Evolutionary conservation across 2,329 filamentous ascomycete genomes (phyloP).

Genomic region (Orbilia oligospora): DNA sequence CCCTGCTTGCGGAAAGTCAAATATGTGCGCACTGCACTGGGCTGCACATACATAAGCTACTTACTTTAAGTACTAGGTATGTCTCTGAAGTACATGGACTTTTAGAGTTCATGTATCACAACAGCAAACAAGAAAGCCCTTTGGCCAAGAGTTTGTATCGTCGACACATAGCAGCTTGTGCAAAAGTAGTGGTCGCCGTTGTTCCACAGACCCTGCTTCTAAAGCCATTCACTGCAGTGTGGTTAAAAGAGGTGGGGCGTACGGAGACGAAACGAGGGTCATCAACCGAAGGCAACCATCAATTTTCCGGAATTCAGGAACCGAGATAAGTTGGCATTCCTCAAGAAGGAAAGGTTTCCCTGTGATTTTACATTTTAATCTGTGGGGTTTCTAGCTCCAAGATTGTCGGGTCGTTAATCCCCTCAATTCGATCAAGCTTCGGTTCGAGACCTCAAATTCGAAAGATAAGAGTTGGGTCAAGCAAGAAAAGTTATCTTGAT

Average conservation of each 20-base stretch:
- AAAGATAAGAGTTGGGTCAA: slow-evolving; percentile 4
- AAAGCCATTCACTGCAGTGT: slow-evolving; percentile 21
- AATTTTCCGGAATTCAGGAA: slow-evolving; percentile 60
- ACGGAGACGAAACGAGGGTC: slow-evolving; percentile 49
- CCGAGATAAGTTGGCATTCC: slow-evolving; percentile 51
- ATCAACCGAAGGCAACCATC: slow-evolving; percentile 60
- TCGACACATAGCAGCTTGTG: slow-evolving; percentile 32
- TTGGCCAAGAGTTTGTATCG: slow-evolving; percentile 21
- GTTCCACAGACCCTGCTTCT: slow-evolving; percentile 32
- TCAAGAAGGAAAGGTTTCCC: slow-evolving; percentile 52
- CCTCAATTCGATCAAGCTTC: too few species aligned
- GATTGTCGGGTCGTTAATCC: slow-evolving; percentile 4
- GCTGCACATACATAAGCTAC: slow-evolving; percentile 22
- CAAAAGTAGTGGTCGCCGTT: slow-evolving; percentile 45
- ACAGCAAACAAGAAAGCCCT: slow-evolving; percentile 20
- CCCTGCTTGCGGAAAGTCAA: slow-evolving; percentile 40
- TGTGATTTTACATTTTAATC: slow-evolving; percentile 10
- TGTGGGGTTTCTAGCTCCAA: slow-evolving; percentile 2
- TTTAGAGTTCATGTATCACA: slow-evolving; percentile 45
- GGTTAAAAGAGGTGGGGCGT: slow-evolving; percentile 40
- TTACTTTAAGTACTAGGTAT: too few species aligned
- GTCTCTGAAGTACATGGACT: not conserved
- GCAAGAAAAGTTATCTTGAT: slow-evolving; percentile 9
- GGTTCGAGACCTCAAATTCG: slow-evolving; percentile 9
- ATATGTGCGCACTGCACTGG: not conserved